Percentiles rank a stretch among this genome's conserved stretches.
Conservation (phyloP, 257 asterid species). For the Nicotiana attenuata region DNA sequence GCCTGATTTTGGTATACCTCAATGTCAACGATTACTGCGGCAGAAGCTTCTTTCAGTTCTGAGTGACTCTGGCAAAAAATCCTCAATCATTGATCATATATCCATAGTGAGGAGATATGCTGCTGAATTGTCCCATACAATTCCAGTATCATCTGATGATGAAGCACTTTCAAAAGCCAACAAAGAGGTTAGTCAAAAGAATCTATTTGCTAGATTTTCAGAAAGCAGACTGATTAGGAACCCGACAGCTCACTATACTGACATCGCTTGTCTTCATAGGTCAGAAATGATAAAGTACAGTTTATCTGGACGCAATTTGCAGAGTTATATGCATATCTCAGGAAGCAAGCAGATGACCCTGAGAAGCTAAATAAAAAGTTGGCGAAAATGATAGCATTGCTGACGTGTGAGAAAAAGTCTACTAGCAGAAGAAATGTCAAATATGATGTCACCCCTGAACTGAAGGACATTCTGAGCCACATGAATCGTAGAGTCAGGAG, state of each 20-base stretch:
- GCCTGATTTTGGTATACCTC: constrained; percentile 75
- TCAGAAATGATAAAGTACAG: constrained; percentile 59
- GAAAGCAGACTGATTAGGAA: constrained; percentile 5
- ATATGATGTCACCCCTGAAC: constrained; percentile 52
- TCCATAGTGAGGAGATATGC: constrained; percentile 72
- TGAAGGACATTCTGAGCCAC: constrained; percentile 63
- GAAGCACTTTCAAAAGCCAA: constrained; percentile 82
- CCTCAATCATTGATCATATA: constrained; percentile 64
- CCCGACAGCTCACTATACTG: constrained; percentile 1
- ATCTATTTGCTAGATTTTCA: neutral
- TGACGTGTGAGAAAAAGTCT: constrained; percentile 59
- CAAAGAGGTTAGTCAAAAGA: constrained; percentile 61
- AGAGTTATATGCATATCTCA: constrained; percentile 58
- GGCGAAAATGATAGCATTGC: constrained; percentile 89
- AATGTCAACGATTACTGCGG: constrained; percentile 48
- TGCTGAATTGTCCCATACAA: constrained; percentile 68
- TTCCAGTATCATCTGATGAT: constrained; percentile 77
- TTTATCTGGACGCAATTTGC: constrained; percentile 88
- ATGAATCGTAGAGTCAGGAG: constrained; percentile 56
- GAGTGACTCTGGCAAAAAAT: constrained; percentile 72
- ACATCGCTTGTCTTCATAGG: constrained; percentile 32
- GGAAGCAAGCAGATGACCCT: constrained; percentile 62
- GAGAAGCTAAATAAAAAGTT: constrained; percentile 52
- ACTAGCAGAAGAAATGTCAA: constrained; percentile 41
- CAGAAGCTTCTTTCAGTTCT: constrained; percentile 74